Evolutionary conservation across 2,329 filamentous ascomycete species (phyloP).

Genomic region (Epichloe glyceriae): DNA sequence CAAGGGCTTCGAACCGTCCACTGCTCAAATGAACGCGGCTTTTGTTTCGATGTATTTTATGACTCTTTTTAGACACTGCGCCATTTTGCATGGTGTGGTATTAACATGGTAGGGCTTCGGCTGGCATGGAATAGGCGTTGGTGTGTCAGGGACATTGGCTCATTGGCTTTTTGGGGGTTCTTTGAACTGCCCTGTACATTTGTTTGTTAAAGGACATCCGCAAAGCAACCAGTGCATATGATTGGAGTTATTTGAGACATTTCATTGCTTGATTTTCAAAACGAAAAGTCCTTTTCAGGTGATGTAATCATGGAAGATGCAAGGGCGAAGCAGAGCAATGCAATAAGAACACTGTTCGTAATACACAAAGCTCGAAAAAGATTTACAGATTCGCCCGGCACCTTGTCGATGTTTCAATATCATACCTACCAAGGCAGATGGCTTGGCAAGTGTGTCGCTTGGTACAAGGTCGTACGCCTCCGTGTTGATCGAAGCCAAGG

Average conservation of each 20-base stretch:
- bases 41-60: slow-evolving; percentile 6
- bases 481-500: no score
- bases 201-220: slow-evolving; percentile 1
- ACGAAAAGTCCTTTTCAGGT: background rate
- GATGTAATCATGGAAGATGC: background rate
- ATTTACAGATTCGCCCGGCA: no score
- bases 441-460: no score
- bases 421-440: no score
- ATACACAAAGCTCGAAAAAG: background rate
- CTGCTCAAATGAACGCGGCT: background rate
- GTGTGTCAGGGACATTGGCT: slow-evolving; percentile 8
- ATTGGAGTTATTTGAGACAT: slow-evolving; percentile 6
- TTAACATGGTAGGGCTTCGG: slow-evolving; percentile 15
- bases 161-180: background rate
- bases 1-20: background rate
- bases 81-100: slow-evolving; percentile 8
- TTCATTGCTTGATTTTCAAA: background rate
- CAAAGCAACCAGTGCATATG: slow-evolving; percentile 8
- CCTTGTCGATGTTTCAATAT: no score
- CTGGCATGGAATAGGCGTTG: slow-evolving; percentile 13
- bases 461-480: no score
- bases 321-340: background rate
- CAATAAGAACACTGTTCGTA: background rate
- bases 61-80: slow-evolving; percentile 10
- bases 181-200: background rate